Percentiles rank a stretch among this genome's conserved stretches.
Evolutionary conservation across 257 asterid genomes (phyloP).

Genomic region (Nicotiana paniculata): DNA sequence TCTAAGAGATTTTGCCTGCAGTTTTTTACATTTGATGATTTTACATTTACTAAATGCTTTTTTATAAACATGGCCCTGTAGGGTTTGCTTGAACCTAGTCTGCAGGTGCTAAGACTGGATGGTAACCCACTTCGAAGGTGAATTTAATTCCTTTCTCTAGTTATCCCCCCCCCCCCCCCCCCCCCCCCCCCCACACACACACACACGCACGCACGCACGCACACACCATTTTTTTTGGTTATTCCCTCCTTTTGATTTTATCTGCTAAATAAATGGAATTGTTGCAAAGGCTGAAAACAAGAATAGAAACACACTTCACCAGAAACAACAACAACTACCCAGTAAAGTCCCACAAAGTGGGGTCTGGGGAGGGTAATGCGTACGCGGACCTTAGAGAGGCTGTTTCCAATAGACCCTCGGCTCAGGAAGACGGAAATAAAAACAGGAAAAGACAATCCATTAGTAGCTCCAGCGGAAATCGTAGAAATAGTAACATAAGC

Average conservation of each 20-base stretch:
- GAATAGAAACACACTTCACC: background rate
- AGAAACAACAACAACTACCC: background rate
- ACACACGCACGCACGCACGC: too few species aligned
- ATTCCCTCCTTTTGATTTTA: background rate
- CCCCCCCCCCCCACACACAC: too few species aligned
- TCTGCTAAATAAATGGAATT: background rate
- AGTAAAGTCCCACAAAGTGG: too few species aligned
- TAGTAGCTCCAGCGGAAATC: too few species aligned
- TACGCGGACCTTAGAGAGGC: too few species aligned
- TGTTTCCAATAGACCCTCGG: too few species aligned
- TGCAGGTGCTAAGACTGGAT: constrained; percentile 76
- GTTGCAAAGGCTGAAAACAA: background rate
- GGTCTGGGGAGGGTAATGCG: too few species aligned
- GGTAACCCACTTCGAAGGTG: constrained; percentile 97
- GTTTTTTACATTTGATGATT: background rate
- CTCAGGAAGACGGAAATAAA: too few species aligned
- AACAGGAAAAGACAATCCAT: too few species aligned
- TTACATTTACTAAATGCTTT: constrained; percentile 3
- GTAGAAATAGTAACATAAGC: too few species aligned
- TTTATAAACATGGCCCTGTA: constrained; percentile 25
- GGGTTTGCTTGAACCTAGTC: constrained; percentile 85
- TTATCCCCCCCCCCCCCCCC: too few species aligned
- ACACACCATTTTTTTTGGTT: background rate
- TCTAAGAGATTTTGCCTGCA: background rate
- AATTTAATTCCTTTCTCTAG: background rate